Conservation (phyloP, 1,139 yeast species). For the Magnusiomyces suaveolens region DNA sequence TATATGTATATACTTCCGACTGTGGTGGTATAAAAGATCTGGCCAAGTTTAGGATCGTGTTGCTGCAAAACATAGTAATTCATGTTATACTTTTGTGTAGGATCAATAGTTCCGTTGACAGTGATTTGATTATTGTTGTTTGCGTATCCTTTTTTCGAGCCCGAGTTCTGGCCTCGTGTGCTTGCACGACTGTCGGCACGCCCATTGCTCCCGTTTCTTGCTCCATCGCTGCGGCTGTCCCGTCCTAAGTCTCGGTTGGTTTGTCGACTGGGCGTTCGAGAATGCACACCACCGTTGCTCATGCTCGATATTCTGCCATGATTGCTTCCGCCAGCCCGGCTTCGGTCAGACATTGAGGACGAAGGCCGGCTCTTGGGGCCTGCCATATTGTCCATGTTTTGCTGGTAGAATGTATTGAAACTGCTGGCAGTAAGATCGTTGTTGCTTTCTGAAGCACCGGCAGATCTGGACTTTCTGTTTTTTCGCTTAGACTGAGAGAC, state of each 20-base stretch:
- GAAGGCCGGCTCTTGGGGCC: not conserved
- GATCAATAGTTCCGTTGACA: not conserved
- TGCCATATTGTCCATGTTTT: not conserved
- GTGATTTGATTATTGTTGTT: not conserved
- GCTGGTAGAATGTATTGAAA: not conserved
- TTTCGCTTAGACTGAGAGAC: not conserved
- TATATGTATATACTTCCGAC: constrained; percentile 74
- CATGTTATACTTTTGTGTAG: constrained; percentile 5
- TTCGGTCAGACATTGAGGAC: not conserved
- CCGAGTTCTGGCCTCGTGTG: constrained; percentile 1
- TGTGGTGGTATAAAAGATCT: constrained; percentile 62
- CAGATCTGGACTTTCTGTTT: not conserved
- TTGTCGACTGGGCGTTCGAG: not conserved
- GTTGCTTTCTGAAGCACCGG: not conserved
- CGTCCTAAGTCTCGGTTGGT: not conserved
- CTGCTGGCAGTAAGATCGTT: not conserved
- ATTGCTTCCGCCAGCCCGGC: not conserved
- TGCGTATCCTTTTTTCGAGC: not conserved
- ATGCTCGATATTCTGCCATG: not conserved
- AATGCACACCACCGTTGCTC: not conserved
- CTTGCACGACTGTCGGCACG: not conserved
- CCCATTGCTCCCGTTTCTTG: not conserved
- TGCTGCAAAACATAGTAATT: constrained; percentile 74
- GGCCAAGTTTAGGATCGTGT: constrained; percentile 74
- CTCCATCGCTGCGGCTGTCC: not conserved